Evolutionary conservation across 495 filamentous ascomycete species (phyloP).

Genomic region (Trichocladium antarcticum): DNA sequence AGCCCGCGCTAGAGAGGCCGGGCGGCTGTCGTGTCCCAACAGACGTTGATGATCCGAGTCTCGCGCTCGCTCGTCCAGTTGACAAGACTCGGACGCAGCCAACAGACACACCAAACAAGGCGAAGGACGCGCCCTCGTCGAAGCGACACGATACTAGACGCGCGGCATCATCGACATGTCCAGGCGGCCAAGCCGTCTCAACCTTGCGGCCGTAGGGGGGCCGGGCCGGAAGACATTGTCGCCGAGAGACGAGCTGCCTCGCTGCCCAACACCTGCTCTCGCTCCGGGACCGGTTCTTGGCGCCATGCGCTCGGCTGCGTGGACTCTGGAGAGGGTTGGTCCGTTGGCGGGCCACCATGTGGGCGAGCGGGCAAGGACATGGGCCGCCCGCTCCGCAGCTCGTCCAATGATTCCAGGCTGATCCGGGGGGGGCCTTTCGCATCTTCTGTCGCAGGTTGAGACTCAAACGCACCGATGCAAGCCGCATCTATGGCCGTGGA

Average conservation of each 20-base stretch:
- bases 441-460: background rate
- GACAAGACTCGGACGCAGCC: background rate
- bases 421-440: background rate
- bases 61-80: background rate
- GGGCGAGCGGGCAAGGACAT: background rate
- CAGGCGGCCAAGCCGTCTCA: background rate
- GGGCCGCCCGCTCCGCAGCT: background rate
- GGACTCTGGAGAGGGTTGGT: background rate
- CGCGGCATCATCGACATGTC: background rate
- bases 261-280: background rate
- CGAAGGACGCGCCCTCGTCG: background rate
- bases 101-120: background rate
- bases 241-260: background rate
- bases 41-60: too few species aligned
- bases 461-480: background rate
- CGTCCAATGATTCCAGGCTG: background rate
- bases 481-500: background rate
- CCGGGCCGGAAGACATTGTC: background rate
- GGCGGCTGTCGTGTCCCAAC: too few species aligned
- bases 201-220: background rate
- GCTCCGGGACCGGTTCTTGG: background rate
- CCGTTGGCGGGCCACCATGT: background rate
- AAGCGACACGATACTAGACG: background rate
- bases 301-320: background rate
- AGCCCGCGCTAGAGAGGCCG: background rate